Evolutionary conservation across 2,329 filamentous ascomycete species (phyloP).

Genomic region (Capronia epimyces): DNA sequence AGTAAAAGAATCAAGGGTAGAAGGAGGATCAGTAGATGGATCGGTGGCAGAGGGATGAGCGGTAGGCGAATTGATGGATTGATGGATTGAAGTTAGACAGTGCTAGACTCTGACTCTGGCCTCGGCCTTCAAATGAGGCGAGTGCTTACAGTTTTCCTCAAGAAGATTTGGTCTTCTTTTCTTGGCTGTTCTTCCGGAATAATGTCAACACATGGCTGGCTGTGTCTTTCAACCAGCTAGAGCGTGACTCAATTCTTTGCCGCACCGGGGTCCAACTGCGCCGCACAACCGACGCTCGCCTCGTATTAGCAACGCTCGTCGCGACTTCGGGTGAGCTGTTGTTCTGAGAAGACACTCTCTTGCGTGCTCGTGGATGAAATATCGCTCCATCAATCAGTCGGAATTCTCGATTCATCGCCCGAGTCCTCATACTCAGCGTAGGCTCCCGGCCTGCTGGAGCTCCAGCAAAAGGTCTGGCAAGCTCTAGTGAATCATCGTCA

Average conservation of each 20-base stretch:
- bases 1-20: neutral
- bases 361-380: conserved; percentile 11
- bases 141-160: neutral
- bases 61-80: neutral
- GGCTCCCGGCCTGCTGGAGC: conserved; percentile 6
- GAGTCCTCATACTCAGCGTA: conserved; percentile 12
- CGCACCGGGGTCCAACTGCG: conserved; percentile 16
- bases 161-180: conserved; percentile 3
- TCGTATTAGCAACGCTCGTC: conserved; percentile 4
- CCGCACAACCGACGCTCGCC: conserved; percentile 2
- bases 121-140: neutral
- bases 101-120: neutral
- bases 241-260: conserved; percentile 18
- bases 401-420: conserved; percentile 23
- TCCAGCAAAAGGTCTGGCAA: conserved; percentile 9
- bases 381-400: conserved; percentile 24
- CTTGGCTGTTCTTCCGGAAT: conserved; percentile 17
- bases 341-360: conserved; percentile 3
- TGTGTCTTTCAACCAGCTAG: conserved; percentile 16
- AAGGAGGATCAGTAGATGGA: neutral
- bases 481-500: neutral
- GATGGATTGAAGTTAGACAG: neutral
- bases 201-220: conserved; percentile 14
- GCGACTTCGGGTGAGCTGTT: neutral
- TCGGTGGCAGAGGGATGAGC: neutral